phyloP scores from a whole-genome alignment of 192 early-diverging fungal species.

The Radiomyces spectabilis region DNA sequence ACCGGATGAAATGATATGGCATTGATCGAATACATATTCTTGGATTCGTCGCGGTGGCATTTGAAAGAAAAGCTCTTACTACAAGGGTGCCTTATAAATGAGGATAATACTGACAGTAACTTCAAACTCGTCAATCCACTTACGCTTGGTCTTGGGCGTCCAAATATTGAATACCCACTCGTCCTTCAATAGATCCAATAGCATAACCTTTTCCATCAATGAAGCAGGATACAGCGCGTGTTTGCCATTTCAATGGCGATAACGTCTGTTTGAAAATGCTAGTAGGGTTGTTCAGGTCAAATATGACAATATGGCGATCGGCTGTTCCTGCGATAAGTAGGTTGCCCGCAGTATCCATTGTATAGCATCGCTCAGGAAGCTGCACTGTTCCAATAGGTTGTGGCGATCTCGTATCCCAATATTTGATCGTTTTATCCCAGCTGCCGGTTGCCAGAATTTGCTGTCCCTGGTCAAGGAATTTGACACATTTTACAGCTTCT shows the following conservation, averaged over 20 bases:
- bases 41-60: constrained; percentile 78
- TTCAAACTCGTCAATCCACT: not conserved
- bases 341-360: constrained; percentile 79
- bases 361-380: constrained; percentile 83
- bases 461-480: constrained; percentile 60
- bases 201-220: constrained; percentile 72
- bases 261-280: constrained; percentile 52
- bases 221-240: constrained; percentile 76
- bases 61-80: constrained; percentile 85
- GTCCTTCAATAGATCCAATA: constrained; percentile 91
- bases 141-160: constrained; percentile 61
- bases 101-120: not conserved
- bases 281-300: constrained; percentile 72
- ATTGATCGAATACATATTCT: constrained; percentile 61
- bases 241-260: constrained; percentile 82
- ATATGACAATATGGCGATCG: constrained; percentile 75
- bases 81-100: not conserved
- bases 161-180: constrained; percentile 87
- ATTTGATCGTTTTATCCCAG: constrained; percentile 96
- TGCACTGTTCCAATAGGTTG: constrained; percentile 63
- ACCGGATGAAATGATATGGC: constrained; percentile 69
- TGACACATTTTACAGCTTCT: constrained; percentile 70
- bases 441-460: constrained; percentile 79
- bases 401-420: constrained; percentile 86
- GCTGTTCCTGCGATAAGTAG: constrained; percentile 87